Evolutionary conservation across 2,329 filamentous ascomycete genomes (phyloP).

Genomic region (Fusarium irregulare): DNA sequence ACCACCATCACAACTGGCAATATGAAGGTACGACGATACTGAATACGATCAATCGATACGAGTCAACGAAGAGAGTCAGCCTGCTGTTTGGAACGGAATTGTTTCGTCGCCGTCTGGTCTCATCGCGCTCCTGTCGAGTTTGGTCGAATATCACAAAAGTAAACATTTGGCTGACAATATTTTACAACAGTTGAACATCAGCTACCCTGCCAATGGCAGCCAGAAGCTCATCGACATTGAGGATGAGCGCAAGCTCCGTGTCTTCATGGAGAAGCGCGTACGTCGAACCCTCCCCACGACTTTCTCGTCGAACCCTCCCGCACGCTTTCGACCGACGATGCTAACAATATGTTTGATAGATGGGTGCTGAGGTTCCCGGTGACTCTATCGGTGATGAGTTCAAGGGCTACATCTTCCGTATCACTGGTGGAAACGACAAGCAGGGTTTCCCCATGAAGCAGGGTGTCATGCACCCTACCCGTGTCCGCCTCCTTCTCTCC

Average conservation of each 20-base stretch:
- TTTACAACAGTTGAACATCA: conserved; percentile 69
- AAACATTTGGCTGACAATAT: conserved; percentile 49
- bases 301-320: conserved; percentile 23
- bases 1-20: conserved; percentile 60
- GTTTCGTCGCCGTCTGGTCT: background rate
- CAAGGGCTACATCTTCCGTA: conserved; percentile 99
- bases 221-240: conserved; percentile 99
- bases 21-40: conserved; percentile 57
- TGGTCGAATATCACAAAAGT: conserved; percentile 9
- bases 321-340: conserved; percentile 24
- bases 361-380: conserved; percentile 91
- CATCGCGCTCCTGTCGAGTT: background rate
- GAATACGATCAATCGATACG: conserved; percentile 10
- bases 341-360: conserved; percentile 62
- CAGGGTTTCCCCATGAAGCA: conserved; percentile 99
- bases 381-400: conserved; percentile 98
- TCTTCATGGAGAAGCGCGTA: conserved; percentile 99
- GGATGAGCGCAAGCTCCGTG: conserved; percentile 98
- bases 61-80: background rate
- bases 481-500: conserved; percentile 95
- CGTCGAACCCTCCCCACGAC: conserved; percentile 52
- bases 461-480: conserved; percentile 98
- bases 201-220: conserved; percentile 98
- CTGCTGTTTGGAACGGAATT: background rate
- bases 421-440: conserved; percentile 99